A percentile compares a stretch with the other conserved stretches of the same genome.
Evolutionary conservation across 805 yeast genomes (phyloP).

Genomic region (Saccharomycopsis javanensis): DNA sequence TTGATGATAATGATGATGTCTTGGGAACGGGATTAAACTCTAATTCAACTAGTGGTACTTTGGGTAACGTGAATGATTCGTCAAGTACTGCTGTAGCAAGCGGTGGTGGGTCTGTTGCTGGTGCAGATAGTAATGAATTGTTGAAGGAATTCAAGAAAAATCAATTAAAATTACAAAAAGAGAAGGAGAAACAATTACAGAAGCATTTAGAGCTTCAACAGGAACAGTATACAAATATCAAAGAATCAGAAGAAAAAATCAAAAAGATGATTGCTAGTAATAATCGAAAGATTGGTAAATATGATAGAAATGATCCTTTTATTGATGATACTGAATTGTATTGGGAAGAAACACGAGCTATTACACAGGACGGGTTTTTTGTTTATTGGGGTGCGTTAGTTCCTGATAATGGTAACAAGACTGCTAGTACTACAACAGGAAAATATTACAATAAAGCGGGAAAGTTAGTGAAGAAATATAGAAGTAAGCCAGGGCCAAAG

Average conservation of each 20-base stretch:
- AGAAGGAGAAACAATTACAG: slow-evolving; percentile 32
- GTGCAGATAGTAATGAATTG: slow-evolving; percentile 14
- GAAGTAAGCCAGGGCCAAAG: slow-evolving; percentile 19
- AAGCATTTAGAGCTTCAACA: slow-evolving; percentile 18
- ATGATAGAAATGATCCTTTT: slow-evolving; percentile 89
- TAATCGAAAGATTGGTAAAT: slow-evolving; percentile 77
- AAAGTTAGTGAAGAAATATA: slow-evolving; percentile 13
- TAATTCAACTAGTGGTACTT: background rate
- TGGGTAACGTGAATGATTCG: background rate
- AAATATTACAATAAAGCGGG: slow-evolving; percentile 9
- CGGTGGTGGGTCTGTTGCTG: background rate
- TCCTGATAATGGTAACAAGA: slow-evolving; percentile 21
- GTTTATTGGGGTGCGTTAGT: slow-evolving; percentile 89
- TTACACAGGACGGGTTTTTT: slow-evolving; percentile 91
- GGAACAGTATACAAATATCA: slow-evolving; percentile 19
- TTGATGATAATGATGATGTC: slow-evolving; percentile 34
- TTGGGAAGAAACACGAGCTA: slow-evolving; percentile 89
- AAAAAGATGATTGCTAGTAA: slow-evolving; percentile 31
- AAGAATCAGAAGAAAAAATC: slow-evolving; percentile 36
- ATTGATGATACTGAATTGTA: slow-evolving; percentile 89
- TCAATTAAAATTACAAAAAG: slow-evolving; percentile 28
- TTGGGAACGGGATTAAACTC: background rate
- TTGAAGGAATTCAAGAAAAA: slow-evolving; percentile 18
- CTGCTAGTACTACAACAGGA: background rate
- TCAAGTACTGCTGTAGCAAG: background rate